Evolutionary conservation across 2,329 filamentous ascomycete genomes (phyloP).

Genomic region (Plenodomus lindquistii): DNA sequence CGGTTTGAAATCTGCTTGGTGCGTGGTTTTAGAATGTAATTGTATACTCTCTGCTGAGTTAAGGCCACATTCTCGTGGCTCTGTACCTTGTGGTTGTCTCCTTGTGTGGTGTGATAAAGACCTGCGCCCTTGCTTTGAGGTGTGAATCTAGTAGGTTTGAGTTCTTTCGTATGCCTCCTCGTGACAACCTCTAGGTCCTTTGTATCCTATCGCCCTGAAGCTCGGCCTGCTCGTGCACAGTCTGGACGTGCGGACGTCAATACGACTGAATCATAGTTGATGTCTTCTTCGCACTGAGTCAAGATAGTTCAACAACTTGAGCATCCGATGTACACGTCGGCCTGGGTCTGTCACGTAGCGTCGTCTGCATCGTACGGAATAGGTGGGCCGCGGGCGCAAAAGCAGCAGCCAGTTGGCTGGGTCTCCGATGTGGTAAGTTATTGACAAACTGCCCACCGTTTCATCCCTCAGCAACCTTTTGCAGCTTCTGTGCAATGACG

Average conservation of each 20-base stretch:
- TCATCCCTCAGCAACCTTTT: slow-evolving; percentile 13
- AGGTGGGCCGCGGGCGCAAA: neutral
- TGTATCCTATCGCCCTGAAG: neutral
- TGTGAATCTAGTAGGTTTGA: too few species aligned
- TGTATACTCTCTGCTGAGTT: too few species aligned
- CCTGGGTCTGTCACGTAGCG: too few species aligned
- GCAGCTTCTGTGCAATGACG: slow-evolving; percentile 25
- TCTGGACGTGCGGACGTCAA: neutral
- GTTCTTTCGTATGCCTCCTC: neutral
- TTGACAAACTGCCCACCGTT: slow-evolving; percentile 1
- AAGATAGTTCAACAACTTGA: neutral
- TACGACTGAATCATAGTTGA: neutral
- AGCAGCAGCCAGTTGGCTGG: neutral
- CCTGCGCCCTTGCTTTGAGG: too few species aligned
- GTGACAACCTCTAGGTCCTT: neutral
- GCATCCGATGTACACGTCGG: neutral
- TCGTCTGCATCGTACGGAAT: too few species aligned
- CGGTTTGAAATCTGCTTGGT: too few species aligned
- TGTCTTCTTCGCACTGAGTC: neutral
- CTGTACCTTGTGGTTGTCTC: too few species aligned
- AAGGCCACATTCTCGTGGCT: too few species aligned
- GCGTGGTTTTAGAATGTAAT: too few species aligned
- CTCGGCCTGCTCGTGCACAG: neutral
- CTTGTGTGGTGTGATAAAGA: too few species aligned
- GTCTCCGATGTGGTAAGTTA: neutral